These are phyloP conservation scores for Amborella trichopoda DNA, from an alignment of 164 flowering plant genomes.

Conservation along the genomic window DNA sequence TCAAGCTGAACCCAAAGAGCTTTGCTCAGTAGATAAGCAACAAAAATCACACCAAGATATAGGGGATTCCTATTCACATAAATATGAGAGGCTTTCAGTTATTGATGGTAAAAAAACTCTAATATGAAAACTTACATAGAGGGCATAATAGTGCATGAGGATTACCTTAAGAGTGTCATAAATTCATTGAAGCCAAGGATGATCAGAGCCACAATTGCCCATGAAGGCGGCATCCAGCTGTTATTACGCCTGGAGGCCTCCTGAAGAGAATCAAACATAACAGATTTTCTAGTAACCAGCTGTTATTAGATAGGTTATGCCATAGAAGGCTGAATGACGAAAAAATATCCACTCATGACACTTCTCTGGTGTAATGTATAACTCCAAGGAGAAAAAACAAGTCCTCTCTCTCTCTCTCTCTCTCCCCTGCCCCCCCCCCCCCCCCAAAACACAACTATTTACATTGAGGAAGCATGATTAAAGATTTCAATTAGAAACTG, in stretches of 20 bases:
- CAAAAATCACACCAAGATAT: constrained; percentile 55
- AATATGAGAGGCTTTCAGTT: not conserved
- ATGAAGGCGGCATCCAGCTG: constrained; percentile 97
- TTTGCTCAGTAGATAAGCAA: constrained; percentile 47
- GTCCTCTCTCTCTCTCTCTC: no score
- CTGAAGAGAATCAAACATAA: constrained; percentile 20
- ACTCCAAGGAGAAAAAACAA: no score
- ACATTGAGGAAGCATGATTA: no score
- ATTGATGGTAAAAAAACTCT: not conserved
- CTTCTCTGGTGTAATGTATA: no score
- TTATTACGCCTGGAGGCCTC: constrained; percentile 76
- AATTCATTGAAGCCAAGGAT: constrained; percentile 88
- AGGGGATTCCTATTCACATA: constrained; percentile 69
- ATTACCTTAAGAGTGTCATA: constrained; percentile 80
- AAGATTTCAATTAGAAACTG: no score
- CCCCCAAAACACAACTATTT: no score
- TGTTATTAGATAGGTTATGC: no score
- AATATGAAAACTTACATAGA: not conserved
- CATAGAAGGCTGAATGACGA: no score
- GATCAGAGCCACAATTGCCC: constrained; percentile 78
- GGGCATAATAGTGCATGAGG: not conserved
- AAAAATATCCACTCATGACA: no score
- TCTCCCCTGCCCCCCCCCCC: not conserved
- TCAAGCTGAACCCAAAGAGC: constrained; percentile 89
- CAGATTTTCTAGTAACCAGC: not conserved